Conservation (phyloP, 129 eudicot species). For the Helianthus tuberosus region DNA sequence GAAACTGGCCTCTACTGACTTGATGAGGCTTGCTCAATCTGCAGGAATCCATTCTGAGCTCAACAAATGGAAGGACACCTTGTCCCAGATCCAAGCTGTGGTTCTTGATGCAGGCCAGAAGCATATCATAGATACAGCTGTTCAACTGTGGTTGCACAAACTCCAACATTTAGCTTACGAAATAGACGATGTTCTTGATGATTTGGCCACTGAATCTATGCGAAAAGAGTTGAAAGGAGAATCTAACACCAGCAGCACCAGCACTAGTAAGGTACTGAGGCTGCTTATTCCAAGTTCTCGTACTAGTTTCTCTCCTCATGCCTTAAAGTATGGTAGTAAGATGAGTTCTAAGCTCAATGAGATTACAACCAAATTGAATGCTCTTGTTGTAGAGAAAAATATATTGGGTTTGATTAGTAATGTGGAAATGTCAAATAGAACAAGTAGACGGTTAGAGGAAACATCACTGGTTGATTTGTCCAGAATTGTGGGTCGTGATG, state of each 20-base stretch:
- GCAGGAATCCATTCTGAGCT: not conserved
- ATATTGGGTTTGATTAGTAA: not conserved
- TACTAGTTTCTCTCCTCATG: not conserved
- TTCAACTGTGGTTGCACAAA: not conserved
- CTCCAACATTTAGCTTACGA: not conserved
- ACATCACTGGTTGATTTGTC: not conserved
- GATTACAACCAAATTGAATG: not conserved
- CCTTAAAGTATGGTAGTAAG: not conserved
- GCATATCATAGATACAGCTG: not conserved
- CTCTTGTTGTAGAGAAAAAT: not conserved
- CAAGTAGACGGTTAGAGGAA: not conserved
- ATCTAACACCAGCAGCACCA: not conserved
- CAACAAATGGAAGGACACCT: not conserved
- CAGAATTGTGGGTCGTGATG: not conserved
- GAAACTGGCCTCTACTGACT: not conserved
- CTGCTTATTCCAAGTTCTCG: not conserved
- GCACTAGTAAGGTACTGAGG: not conserved
- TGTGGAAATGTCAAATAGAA: not conserved
- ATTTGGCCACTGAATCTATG: not conserved
- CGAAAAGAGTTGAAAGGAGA: not conserved
- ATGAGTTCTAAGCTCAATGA: not conserved
- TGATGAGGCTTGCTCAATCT: not conserved
- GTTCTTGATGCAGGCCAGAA: not conserved
- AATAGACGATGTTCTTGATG: not conserved
- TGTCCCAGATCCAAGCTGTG: not conserved